Evolutionary conservation across 2,329 filamentous ascomycete species (phyloP).

Genomic region (Metarhizium rileyi): DNA sequence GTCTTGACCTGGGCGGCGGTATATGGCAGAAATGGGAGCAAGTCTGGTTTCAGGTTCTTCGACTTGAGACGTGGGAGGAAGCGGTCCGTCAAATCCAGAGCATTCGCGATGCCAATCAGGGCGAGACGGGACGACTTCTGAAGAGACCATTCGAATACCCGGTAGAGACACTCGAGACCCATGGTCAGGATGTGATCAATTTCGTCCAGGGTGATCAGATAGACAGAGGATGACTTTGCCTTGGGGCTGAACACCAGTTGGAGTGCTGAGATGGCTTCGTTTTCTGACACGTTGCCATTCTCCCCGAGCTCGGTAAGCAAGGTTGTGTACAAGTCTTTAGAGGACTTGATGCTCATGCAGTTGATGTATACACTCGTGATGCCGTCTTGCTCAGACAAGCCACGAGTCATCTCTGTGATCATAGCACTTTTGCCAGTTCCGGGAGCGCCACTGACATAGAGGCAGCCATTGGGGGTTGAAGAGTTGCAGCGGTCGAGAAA

Average conservation of each 20-base stretch:
- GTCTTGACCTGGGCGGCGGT: slow-evolving; percentile 76
- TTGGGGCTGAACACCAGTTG: slow-evolving; percentile 61
- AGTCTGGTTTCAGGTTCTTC: slow-evolving; percentile 78
- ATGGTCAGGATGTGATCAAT: slow-evolving; percentile 88
- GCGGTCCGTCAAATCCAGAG: slow-evolving; percentile 87
- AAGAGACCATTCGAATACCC: slow-evolving; percentile 93
- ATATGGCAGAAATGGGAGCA: slow-evolving; percentile 90
- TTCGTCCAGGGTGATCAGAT: slow-evolving; percentile 85
- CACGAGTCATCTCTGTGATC: slow-evolving; percentile 66
- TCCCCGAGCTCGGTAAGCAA: slow-evolving; percentile 61
- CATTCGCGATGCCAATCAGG: slow-evolving; percentile 90
- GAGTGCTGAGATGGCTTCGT: slow-evolving; percentile 57
- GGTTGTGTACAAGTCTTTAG: slow-evolving; percentile 74
- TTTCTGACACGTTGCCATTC: slow-evolving; percentile 48
- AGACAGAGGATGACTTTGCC: slow-evolving; percentile 47
- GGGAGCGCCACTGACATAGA: slow-evolving; percentile 92
- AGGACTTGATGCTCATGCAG: slow-evolving; percentile 91
- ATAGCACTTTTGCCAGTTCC: slow-evolving; percentile 96
- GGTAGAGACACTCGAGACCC: slow-evolving; percentile 82
- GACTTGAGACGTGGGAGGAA: slow-evolving; percentile 90
- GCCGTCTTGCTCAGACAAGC: slow-evolving; percentile 39
- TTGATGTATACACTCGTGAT: slow-evolving; percentile 77
- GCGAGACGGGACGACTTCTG: slow-evolving; percentile 69
- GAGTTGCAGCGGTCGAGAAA: slow-evolving; percentile 61
- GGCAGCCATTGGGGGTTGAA: slow-evolving; percentile 60